Conservation (phyloP, 176 grass and related monocot species). For the Hordeum marinum region DNA sequence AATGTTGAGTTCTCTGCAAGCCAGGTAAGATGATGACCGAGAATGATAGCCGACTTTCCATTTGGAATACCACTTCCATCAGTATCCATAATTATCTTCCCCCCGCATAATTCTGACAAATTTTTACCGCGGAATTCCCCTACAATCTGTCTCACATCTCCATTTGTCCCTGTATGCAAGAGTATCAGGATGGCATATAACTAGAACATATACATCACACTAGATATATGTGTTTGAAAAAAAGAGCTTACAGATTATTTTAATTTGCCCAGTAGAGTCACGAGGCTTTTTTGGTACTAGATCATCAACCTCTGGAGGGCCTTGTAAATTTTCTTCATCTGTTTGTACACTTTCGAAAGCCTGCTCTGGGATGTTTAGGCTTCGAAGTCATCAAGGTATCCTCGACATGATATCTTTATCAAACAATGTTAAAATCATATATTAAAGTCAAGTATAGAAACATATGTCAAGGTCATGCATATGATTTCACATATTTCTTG, state of each 20-base stretch:
- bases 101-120: background rate
- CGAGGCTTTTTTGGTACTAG: background rate
- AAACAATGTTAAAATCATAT: background rate
- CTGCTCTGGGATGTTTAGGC: background rate
- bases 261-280: background rate
- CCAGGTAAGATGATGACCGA: background rate
- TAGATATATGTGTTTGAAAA: background rate
- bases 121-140: background rate
- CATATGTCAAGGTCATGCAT: too few relatives aligned
- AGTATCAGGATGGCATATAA: background rate
- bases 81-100: background rate
- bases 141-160: background rate
- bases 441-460: too few relatives aligned
- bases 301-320: background rate
- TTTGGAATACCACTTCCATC: background rate
- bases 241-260: background rate
- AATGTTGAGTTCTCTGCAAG: constrained; percentile 7
- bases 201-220: too few relatives aligned
- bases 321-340: background rate
- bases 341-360: background rate
- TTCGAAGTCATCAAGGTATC: background rate
- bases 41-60: background rate
- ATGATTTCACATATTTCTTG: too few relatives aligned
- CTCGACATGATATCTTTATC: background rate
- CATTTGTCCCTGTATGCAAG: background rate